phyloP scores from a whole-genome alignment of 176 grass and related monocot genomes.

The Raddia guianensis region DNA sequence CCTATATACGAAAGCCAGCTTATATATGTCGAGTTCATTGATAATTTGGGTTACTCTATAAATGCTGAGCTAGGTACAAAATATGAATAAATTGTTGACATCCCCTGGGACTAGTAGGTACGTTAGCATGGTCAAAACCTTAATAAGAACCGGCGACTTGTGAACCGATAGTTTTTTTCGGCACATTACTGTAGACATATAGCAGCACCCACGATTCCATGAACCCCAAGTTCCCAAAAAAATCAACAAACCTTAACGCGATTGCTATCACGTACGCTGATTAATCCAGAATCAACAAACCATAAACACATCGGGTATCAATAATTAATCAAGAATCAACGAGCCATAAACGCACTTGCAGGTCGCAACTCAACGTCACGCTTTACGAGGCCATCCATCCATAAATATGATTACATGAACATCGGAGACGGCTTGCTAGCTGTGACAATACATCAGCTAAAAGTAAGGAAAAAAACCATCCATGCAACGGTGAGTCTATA shows the following conservation, averaged over 20 bases:
- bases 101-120: not conserved
- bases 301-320: not conserved
- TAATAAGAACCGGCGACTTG: not conserved
- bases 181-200: not conserved
- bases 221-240: too few relatives aligned
- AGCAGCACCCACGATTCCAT: not conserved
- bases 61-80: too few relatives aligned
- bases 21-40: too few relatives aligned
- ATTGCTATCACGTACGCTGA: too few relatives aligned
- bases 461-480: too few relatives aligned
- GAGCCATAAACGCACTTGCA: not conserved
- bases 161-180: not conserved
- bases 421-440: too few relatives aligned
- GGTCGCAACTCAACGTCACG: constrained; percentile 33
- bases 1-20: too few relatives aligned
- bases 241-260: too few relatives aligned
- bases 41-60: too few relatives aligned
- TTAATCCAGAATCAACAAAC: constrained; percentile 2
- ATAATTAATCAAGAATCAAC: not conserved
- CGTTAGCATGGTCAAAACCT: not conserved
- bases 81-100: not conserved
- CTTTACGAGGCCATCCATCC: not conserved
- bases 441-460: too few relatives aligned
- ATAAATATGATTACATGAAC: too few relatives aligned
- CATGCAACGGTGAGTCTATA: too few relatives aligned